Conservation (phyloP, 169 alveolate species). For the Babesia divergens region DNA sequence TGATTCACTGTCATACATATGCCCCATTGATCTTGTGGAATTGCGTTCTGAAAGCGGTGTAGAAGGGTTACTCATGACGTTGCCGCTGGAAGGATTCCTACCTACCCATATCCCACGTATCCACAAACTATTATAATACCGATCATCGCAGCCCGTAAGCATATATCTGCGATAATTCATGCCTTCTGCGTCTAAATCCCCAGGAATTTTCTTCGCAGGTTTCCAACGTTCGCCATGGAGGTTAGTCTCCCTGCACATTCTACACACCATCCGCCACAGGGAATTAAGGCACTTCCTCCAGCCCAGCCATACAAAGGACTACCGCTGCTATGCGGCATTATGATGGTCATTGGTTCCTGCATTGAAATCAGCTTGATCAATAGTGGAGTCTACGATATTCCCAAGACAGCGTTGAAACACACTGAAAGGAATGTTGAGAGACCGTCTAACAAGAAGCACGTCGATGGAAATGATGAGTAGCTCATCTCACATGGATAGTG, state of each 20-base stretch:
- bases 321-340: constrained; percentile 37
- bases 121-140: too few species aligned
- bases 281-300: constrained; percentile 49
- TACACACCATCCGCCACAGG: not conserved
- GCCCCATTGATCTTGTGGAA: too few species aligned
- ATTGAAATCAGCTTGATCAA: constrained; percentile 46
- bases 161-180: too few species aligned
- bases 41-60: too few species aligned
- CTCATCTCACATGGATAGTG: not conserved
- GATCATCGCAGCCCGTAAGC: too few species aligned
- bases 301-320: constrained; percentile 28
- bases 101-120: too few species aligned
- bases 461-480: not conserved
- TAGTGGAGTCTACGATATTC: constrained; percentile 36
- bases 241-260: constrained; percentile 4
- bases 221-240: constrained; percentile 9
- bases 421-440: not conserved
- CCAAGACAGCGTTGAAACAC: not conserved
- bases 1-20: too few species aligned
- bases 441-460: not conserved
- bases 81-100: too few species aligned
- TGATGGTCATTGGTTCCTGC: constrained; percentile 51
- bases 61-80: too few species aligned
- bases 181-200: too few species aligned
- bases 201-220: not conserved